Percentiles rank a stretch among this genome's conserved stretches.
Evolutionary conservation across 2,329 filamentous ascomycete genomes (phyloP).

Genomic region (Xylariaceae sp.): DNA sequence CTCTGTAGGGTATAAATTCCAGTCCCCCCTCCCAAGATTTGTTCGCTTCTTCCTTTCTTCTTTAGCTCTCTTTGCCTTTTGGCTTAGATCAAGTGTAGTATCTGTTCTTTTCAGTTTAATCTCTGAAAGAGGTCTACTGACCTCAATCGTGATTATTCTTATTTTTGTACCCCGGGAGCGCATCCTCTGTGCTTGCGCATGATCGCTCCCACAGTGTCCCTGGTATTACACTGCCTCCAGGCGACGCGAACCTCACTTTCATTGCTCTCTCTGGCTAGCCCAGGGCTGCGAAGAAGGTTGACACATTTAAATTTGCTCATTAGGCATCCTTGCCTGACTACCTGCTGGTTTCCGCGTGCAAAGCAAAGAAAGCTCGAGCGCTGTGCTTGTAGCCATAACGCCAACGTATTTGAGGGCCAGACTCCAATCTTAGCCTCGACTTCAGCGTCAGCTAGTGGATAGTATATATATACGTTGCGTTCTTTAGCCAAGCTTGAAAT

Average conservation of each 20-base stretch:
- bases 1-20: slow-evolving; percentile 10
- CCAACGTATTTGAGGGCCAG: too few relatives aligned
- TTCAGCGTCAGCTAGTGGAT: too few relatives aligned
- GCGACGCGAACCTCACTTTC: slow-evolving; percentile 48
- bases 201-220: slow-evolving; percentile 62
- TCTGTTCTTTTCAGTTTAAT: slow-evolving; percentile 97
- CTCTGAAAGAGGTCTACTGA: slow-evolving; percentile 75
- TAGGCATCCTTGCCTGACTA: not conserved
- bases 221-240: slow-evolving; percentile 69
- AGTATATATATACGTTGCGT: too few relatives aligned
- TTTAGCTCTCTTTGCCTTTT: slow-evolving; percentile 30
- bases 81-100: slow-evolving; percentile 47
- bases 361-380: too few relatives aligned
- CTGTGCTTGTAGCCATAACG: too few relatives aligned
- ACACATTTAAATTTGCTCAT: not conserved
- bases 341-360: too few relatives aligned
- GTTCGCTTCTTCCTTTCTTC: slow-evolving; percentile 18
- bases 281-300: slow-evolving; percentile 51
- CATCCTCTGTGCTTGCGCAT: slow-evolving; percentile 69
- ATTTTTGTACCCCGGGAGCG: slow-evolving; percentile 60
- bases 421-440: too few relatives aligned
- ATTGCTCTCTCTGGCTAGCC: slow-evolving; percentile 50
- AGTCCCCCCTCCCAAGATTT: slow-evolving; percentile 2
- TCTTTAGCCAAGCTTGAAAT: too few relatives aligned
- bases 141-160: slow-evolving; percentile 72